phyloP scores from a whole-genome alignment of 2,329 filamentous ascomycete species.

The Alternaria sp. region DNA sequence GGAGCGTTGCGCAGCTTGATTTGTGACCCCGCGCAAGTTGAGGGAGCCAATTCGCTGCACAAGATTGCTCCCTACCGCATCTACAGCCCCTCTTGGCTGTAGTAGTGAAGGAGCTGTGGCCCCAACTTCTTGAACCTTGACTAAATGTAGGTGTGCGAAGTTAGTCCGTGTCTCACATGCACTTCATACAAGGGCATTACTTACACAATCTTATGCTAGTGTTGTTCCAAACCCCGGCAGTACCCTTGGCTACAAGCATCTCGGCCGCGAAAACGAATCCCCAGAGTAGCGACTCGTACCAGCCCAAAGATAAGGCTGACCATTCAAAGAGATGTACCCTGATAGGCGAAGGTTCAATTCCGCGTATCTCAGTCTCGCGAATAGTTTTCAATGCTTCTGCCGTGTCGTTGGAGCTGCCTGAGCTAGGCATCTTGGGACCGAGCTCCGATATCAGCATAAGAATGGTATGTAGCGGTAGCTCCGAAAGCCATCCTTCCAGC shows the following conservation, averaged over 20 bases:
- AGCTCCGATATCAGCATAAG: conserved; percentile 76
- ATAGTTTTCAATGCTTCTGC: conserved; percentile 60
- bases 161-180: background rate
- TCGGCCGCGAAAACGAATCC: conserved; percentile 90
- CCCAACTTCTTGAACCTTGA: conserved; percentile 86
- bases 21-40: conserved; percentile 66
- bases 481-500: conserved; percentile 95
- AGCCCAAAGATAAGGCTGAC: conserved; percentile 87
- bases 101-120: conserved; percentile 81
- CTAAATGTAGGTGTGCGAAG: background rate
- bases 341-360: conserved; percentile 77
- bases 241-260: conserved; percentile 85
- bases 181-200: background rate
- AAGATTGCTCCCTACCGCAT: conserved; percentile 90
- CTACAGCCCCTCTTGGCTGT: conserved; percentile 87
- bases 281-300: conserved; percentile 97
- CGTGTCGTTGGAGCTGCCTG: conserved; percentile 50
- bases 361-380: conserved; percentile 69
- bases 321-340: conserved; percentile 93
- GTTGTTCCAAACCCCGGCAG: conserved; percentile 92
- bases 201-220: conserved; percentile 80
- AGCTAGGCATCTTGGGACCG: conserved; percentile 61
- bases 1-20: conserved; percentile 30
- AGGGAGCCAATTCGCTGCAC: conserved; percentile 86
- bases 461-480: conserved; percentile 87